Percentiles rank a stretch among this genome's conserved stretches.
phyloP scores from a whole-genome alignment of 805 yeast species.

The Barnettozyma wickerhamii region DNA sequence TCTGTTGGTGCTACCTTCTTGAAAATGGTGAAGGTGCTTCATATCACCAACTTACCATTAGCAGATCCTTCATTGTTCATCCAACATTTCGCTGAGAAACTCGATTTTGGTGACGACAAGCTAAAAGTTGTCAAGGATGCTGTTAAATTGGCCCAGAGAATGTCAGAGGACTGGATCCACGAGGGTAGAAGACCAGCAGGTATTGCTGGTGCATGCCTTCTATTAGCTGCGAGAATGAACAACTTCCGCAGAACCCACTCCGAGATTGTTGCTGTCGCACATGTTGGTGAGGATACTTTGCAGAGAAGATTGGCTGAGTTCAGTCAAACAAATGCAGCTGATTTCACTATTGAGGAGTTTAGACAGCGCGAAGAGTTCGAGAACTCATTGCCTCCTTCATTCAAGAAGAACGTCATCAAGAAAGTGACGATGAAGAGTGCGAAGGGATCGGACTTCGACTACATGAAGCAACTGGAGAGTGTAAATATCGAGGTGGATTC shows the following conservation, averaged over 20 bases:
- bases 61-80: conserved; percentile 94
- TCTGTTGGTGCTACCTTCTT: conserved; percentile 95
- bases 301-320: conserved; percentile 90
- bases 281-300: conserved; percentile 89
- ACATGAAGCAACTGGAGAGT: conserved; percentile 4
- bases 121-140: conserved; percentile 85
- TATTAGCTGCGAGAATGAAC: conserved; percentile 96
- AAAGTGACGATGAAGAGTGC: not conserved
- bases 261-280: conserved; percentile 93
- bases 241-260: conserved; percentile 87
- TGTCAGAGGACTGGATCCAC: conserved; percentile 94
- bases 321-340: conserved; percentile 68
- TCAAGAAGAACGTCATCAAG: conserved; percentile 49
- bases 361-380: conserved; percentile 40
- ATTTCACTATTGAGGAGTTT: conserved; percentile 68
- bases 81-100: conserved; percentile 86
- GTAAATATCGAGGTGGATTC: conserved; percentile 3
- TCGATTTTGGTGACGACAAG: conserved; percentile 73
- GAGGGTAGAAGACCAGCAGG: conserved; percentile 99
- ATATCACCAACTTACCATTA: conserved; percentile 72
- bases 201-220: conserved; percentile 92
- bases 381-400: conserved; percentile 79
- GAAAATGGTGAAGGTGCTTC: conserved; percentile 83
- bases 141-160: conserved; percentile 75
- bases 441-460: conserved; percentile 1